phyloP scores from a whole-genome alignment of 202 grass and related monocot genomes.

The Digitaria exilis region DNA sequence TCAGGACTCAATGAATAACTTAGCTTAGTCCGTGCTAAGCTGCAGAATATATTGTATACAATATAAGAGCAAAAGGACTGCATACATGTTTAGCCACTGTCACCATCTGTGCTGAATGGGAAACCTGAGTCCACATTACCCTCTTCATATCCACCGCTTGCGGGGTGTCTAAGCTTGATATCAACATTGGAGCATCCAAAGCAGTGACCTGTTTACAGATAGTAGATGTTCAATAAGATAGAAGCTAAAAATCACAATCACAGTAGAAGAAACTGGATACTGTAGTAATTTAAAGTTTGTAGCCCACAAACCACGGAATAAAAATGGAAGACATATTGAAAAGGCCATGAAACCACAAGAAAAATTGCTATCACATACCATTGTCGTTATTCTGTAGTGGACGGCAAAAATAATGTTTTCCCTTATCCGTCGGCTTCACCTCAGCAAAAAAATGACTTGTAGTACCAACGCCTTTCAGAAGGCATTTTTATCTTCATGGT shows the following conservation, averaged over 20 bases:
- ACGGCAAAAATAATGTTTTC: background rate
- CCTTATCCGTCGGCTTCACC: background rate
- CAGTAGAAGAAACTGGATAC: background rate
- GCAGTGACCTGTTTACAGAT: background rate
- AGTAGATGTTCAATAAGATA: background rate
- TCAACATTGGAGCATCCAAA: background rate
- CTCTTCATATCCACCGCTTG: conserved; percentile 16
- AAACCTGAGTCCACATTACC: conserved; percentile 16
- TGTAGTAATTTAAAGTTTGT: background rate
- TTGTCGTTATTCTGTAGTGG: conserved; percentile 5
- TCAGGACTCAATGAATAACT: too few species aligned
- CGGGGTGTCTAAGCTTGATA: background rate
- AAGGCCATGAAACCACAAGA: background rate
- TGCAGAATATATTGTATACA: too few species aligned
- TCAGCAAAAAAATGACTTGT: background rate
- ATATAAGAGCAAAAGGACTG: too few species aligned
- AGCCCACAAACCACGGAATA: background rate
- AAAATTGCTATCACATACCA: background rate
- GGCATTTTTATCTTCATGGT: background rate
- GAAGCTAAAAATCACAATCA: background rate
- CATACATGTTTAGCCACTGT: background rate
- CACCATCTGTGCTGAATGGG: background rate
- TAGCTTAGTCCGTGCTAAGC: too few species aligned
- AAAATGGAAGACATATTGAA: background rate
- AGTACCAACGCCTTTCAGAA: background rate